phyloP scores from a whole-genome alignment of 2,329 filamentous ascomycete species.

The Xylogone sp. region DNA sequence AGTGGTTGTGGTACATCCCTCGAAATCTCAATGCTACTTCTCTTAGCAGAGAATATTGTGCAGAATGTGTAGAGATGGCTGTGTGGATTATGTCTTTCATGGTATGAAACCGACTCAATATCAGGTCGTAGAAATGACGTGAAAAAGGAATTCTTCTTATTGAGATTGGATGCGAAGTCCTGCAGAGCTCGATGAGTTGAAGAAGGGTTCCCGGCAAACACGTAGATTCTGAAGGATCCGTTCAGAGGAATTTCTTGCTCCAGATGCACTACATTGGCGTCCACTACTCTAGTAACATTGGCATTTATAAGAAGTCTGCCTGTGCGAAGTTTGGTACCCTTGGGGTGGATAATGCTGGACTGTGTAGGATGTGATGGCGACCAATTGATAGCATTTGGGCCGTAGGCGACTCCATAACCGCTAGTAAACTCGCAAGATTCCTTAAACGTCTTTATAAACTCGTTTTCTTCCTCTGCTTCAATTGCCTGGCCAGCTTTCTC shows the following conservation, averaged over 20 bases:
- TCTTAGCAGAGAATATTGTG: constrained; percentile 66
- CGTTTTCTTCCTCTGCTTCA: constrained; percentile 54
- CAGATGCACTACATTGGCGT: constrained; percentile 85
- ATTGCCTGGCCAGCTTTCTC: constrained; percentile 27
- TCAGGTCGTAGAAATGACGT: constrained; percentile 60
- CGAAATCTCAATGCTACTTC: constrained; percentile 68
- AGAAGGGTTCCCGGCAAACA: constrained; percentile 72
- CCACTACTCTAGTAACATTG: constrained; percentile 80
- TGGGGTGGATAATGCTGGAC: constrained; percentile 65
- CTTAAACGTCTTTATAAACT: constrained; percentile 88
- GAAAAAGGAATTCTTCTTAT: constrained; percentile 69
- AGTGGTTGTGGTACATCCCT: constrained; percentile 67
- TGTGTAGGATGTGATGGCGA: constrained; percentile 67
- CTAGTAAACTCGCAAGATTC: constrained; percentile 88
- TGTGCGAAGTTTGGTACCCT: constrained; percentile 61
- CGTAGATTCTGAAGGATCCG: constrained; percentile 79
- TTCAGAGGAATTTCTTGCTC: constrained; percentile 89
- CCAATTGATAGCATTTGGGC: constrained; percentile 82
- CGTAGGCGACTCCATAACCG: constrained; percentile 86
- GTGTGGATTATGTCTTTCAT: constrained; percentile 83
- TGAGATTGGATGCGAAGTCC: constrained; percentile 65
- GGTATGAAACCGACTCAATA: constrained; percentile 60
- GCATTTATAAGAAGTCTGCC: constrained; percentile 75
- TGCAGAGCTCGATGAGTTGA: constrained; percentile 59
- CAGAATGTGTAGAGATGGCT: constrained; percentile 77